Conservation (phyloP, 768 basidiomycete species). For the Leccinum subtestaceum region DNA sequence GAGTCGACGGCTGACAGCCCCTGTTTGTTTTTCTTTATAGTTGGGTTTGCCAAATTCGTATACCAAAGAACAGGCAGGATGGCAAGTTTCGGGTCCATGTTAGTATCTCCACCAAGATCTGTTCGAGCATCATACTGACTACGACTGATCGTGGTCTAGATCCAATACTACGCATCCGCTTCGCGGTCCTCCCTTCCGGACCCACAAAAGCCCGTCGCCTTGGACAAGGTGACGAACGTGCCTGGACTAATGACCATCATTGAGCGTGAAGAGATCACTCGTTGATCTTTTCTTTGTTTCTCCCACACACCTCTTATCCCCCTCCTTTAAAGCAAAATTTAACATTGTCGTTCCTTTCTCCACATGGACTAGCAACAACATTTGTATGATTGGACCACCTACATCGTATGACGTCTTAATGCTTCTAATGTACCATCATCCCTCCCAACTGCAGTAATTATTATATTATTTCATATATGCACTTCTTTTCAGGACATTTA, state of each 20-base stretch:
- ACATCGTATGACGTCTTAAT: neutral
- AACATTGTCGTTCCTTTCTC: slow-evolving; percentile 4
- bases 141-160: slow-evolving; percentile 35
- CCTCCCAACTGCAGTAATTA: neutral
- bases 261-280: slow-evolving; percentile 35
- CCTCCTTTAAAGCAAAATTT: neutral
- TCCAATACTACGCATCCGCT: slow-evolving; percentile 60
- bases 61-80: slow-evolving; percentile 47
- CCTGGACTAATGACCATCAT: slow-evolving; percentile 77
- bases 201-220: slow-evolving; percentile 58
- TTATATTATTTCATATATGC: slow-evolving; percentile 5
- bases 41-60: slow-evolving; percentile 61
- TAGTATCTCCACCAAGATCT: slow-evolving; percentile 16
- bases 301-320: neutral
- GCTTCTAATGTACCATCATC: neutral
- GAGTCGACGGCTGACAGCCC: slow-evolving; percentile 2
- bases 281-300: slow-evolving; percentile 9
- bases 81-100: slow-evolving; percentile 63
- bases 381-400: neutral
- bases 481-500: neutral
- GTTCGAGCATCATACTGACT: slow-evolving; percentile 1
- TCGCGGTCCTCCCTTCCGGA: slow-evolving; percentile 51
- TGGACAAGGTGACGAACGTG: slow-evolving; percentile 58
- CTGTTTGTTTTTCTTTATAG: slow-evolving; percentile 31
- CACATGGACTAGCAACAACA: slow-evolving; percentile 1